Conservation (phyloP, 2,329 filamentous ascomycete genomes). For the Stromatinia cepivora region DNA sequence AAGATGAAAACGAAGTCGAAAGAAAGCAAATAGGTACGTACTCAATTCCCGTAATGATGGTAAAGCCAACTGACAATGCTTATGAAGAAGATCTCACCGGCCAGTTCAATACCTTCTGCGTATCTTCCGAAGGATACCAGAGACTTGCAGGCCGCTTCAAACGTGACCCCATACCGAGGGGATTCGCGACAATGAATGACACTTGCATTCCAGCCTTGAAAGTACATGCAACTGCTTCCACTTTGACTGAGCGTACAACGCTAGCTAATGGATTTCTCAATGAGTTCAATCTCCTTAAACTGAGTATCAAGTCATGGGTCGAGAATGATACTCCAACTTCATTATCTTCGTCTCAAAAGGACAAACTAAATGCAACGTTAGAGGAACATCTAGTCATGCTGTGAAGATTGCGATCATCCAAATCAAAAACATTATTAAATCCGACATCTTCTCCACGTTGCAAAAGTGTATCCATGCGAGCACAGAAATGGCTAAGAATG, state of each 20-base stretch:
- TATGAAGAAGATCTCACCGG: no score
- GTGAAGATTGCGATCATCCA: no score
- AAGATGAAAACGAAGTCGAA: neutral
- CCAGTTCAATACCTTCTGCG: neutral
- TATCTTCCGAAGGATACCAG: neutral
- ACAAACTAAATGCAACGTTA: neutral
- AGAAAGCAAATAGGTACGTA: neutral
- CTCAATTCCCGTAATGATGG: no score
- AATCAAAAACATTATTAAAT: no score
- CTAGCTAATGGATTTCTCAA: neutral
- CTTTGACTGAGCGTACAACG: neutral
- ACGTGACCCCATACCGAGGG: neutral
- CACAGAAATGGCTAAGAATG: no score
- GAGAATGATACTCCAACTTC: neutral
- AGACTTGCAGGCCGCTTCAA: neutral
- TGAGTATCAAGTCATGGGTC: conserved; percentile 1
- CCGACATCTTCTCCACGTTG: no score
- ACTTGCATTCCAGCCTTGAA: neutral
- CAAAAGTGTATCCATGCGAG: no score
- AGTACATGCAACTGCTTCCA: neutral
- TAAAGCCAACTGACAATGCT: no score
- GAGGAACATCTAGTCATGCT: no score
- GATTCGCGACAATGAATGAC: neutral
- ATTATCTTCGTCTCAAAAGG: neutral
- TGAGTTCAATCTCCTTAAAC: neutral